These are phyloP conservation scores for Fusarium oligoseptatum DNA, from an alignment of 2,329 filamentous ascomycete genomes.

Conservation along the genomic window DNA sequence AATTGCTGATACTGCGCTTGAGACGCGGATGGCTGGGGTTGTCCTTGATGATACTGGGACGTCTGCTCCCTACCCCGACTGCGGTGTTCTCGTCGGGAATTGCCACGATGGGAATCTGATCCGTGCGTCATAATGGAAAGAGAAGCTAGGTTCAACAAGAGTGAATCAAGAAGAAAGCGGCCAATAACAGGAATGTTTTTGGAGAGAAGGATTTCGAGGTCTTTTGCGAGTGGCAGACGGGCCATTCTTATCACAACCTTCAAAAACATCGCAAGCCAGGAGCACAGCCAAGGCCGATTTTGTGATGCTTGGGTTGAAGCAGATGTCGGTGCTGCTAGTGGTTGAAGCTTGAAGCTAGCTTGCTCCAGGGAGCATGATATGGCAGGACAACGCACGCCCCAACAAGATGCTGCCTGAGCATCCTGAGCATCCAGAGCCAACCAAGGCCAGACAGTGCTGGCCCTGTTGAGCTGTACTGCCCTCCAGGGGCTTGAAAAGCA, in stretches of 20 bases:
- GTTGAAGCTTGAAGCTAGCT: not conserved
- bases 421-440: slow-evolving; percentile 10
- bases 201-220: not conserved
- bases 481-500: not conserved
- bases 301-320: not conserved
- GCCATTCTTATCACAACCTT: not conserved
- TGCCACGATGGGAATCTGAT: not conserved
- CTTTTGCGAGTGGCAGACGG: not conserved
- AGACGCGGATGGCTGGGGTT: not conserved
- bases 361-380: not conserved
- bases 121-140: not conserved
- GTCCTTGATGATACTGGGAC: not conserved
- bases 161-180: not conserved
- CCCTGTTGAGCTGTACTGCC: not conserved
- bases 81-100: not conserved
- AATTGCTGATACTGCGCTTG: slow-evolving; percentile 5
- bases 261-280: not conserved
- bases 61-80: not conserved
- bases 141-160: not conserved
- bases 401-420: slow-evolving; percentile 17
- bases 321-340: not conserved
- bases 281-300: not conserved
- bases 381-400: not conserved
- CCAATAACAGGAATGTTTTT: not conserved
- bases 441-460: not conserved